Evolutionary conservation across 768 basidiomycete genomes (phyloP).

Genomic region (Mycena chlorophos): DNA sequence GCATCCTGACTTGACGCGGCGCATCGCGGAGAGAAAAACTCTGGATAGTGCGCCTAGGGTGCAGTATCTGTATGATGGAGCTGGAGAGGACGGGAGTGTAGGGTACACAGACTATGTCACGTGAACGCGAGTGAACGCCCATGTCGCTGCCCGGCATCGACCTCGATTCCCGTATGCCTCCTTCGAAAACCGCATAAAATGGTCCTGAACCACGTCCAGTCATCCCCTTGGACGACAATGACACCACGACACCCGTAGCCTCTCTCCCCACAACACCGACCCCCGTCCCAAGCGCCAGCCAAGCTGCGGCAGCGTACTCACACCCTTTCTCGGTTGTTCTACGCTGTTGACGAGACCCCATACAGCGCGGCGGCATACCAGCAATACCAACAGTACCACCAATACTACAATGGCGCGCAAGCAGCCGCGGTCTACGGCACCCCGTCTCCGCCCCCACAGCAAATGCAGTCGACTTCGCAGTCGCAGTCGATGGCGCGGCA

Average conservation of each 20-base stretch:
- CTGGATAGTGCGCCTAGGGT: conserved; percentile 24
- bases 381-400: conserved; percentile 6
- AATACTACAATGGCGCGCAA: conserved; percentile 13
- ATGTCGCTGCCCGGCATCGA: too few relatives aligned
- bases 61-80: conserved; percentile 23
- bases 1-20: conserved; percentile 33
- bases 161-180: neutral
- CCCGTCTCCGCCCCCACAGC: neutral
- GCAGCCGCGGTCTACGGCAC: conserved; percentile 1
- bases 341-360: neutral
- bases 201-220: neutral
- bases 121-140: too few relatives aligned
- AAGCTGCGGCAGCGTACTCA: neutral
- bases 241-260: neutral
- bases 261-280: neutral
- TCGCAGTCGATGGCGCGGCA: conserved; percentile 14
- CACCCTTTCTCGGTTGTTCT: neutral
- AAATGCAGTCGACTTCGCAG: conserved; percentile 8
- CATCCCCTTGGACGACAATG: neutral
- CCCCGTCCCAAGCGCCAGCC: neutral
- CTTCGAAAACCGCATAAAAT: neutral
- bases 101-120: conserved; percentile 33
- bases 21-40: conserved; percentile 27
- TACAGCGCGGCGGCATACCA: neutral
- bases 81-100: conserved; percentile 20